Evolutionary conservation across 148 eudicot genomes (phyloP), one percentile per base, ranked within the genome.

Genomic region (Agrostemma githago): DNA sequence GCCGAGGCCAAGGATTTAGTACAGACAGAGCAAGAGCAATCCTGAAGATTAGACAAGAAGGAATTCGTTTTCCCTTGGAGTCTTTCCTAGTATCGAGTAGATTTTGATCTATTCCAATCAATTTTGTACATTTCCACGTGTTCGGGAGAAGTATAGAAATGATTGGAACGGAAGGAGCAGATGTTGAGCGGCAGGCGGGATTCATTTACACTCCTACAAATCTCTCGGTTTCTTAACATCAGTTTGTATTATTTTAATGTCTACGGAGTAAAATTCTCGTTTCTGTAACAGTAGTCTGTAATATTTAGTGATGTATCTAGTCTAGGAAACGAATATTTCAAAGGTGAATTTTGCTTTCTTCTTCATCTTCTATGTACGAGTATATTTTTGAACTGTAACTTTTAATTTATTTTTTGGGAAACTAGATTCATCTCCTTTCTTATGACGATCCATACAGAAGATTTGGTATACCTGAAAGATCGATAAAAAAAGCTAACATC

Each of bases 1-100:
- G 19, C 79, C 51, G 79, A 76, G 73, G 74, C 68, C 3, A 73
- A 5, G 62, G 79, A 71, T 34, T 71, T 66, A 64, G 64, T 77
- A 21, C 73, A 76, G 51, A 69, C 72, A 26, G 34, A 77, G 20
- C 76, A 46, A 26, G 34, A 77, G 20, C 76, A 46, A 68, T 9
- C 38, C 5, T 77, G 77, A 69, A 53, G 77, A 53, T 48, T 61
- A 71, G 54, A 26, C 34, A 26, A 1, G 34, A 1, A 26, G 34
- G 34, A 26, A 26, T 26, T 26, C 34, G 34, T 26, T 26, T 26
- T 26, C 34, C 34, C 34, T 26, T 51, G 15, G 11, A 51, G 14
- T 12, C 15, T 51, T 51, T 12, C 56, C 16, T 12, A 51, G 56
- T n/a, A n/a, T n/a, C n/a, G n/a, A 48, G 15, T 46, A 46, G 51